Percentiles rank a stretch among this genome's conserved stretches.
These are phyloP conservation scores for Huiozyma naganishii DNA, from an alignment of 805 yeast genomes.

Conservation along the genomic window DNA sequence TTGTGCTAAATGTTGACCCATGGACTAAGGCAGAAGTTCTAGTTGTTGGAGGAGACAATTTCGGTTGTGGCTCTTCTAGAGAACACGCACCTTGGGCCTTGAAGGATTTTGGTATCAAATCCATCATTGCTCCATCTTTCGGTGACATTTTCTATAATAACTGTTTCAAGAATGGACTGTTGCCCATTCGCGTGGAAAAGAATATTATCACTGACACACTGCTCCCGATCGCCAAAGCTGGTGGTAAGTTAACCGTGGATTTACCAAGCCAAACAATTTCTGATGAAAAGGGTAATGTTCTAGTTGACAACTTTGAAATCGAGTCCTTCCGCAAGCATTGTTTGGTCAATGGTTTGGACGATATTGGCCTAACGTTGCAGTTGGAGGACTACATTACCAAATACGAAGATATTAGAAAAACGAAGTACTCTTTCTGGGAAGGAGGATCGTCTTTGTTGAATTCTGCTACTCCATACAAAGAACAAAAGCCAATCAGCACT, in stretches of 20 bases:
- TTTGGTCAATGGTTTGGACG: constrained; percentile 88
- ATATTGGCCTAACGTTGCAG: constrained; percentile 89
- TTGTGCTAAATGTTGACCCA: constrained; percentile 77
- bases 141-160: constrained; percentile 98
- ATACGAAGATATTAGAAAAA: constrained; percentile 70
- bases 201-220: constrained; percentile 61
- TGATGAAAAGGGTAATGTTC: constrained; percentile 55
- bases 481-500: constrained; percentile 3
- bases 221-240: constrained; percentile 69
- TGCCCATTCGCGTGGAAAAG: constrained; percentile 86
- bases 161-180: constrained; percentile 89
- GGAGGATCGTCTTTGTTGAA: constrained; percentile 60
- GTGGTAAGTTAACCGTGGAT: constrained; percentile 62
- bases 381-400: constrained; percentile 66
- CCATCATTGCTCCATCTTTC: constrained; percentile 94
- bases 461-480: constrained; percentile 1
- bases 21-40: constrained; percentile 71
- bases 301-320: constrained; percentile 75
- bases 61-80: constrained; percentile 98
- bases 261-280: constrained; percentile 75
- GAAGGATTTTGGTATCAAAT: constrained; percentile 92
- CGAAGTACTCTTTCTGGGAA: constrained; percentile 82
- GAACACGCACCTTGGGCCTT: constrained; percentile 99
- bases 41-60: constrained; percentile 91
- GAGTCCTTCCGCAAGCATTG: constrained; percentile 93